Evolutionary conservation across 2,329 filamentous ascomycete species (phyloP).

Genomic region (Pezicula neosporulosa): DNA sequence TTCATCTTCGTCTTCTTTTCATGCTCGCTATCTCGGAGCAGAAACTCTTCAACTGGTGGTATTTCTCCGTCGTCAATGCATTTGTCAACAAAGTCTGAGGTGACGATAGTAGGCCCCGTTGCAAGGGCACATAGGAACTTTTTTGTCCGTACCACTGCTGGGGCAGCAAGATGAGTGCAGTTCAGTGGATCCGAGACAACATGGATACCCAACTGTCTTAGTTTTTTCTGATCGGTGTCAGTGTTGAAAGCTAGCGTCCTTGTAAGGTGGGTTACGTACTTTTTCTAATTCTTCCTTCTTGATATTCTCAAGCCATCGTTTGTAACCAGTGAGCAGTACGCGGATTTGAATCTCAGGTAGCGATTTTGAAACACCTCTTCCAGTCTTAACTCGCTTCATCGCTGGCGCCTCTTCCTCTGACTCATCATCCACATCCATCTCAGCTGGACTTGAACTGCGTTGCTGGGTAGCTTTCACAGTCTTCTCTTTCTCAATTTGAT

Average conservation of each 20-base stretch:
- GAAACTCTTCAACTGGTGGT: constrained; percentile 61
- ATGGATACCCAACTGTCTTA: constrained; percentile 79
- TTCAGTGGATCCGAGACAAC: constrained; percentile 72
- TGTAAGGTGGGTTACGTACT: constrained; percentile 46
- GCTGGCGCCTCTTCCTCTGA: constrained; percentile 45
- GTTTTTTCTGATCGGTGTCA: constrained; percentile 57
- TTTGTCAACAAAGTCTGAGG: constrained; percentile 73
- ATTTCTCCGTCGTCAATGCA: constrained; percentile 68
- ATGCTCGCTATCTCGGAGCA: constrained; percentile 66
- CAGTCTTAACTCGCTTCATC: constrained; percentile 56
- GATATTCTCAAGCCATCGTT: constrained; percentile 71
- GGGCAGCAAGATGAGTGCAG: constrained; percentile 85
- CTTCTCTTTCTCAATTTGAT: constrained; percentile 50
- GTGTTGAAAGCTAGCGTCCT: not conserved
- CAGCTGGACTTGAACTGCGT: constrained; percentile 35
- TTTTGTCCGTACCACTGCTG: constrained; percentile 80
- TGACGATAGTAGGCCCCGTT: constrained; percentile 73
- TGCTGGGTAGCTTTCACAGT: constrained; percentile 15
- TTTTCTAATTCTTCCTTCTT: constrained; percentile 77
- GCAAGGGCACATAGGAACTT: constrained; percentile 92
- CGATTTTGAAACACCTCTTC: constrained; percentile 38
- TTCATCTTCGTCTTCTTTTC: constrained; percentile 70
- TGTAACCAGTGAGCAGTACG: constrained; percentile 80
- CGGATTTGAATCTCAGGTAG: constrained; percentile 67
- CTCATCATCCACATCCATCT: constrained; percentile 34